phyloP scores from a whole-genome alignment of 805 yeast species.

The Candida ovalis region DNA sequence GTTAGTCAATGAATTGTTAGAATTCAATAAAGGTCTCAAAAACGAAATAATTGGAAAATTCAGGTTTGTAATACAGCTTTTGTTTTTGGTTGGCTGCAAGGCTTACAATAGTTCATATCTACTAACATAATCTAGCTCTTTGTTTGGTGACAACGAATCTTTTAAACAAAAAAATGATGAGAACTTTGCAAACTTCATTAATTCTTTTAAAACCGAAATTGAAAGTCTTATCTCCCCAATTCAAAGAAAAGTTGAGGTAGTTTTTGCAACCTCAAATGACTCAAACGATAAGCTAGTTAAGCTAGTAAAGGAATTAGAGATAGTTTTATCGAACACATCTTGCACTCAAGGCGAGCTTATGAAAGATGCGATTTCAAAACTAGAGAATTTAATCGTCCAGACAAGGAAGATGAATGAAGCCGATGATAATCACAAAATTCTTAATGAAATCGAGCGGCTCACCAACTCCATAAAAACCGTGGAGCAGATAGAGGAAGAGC shows the following conservation, averaged over 20 bases:
- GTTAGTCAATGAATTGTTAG: not conserved
- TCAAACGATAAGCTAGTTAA: not conserved
- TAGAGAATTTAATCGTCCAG: not conserved
- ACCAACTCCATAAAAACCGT: not conserved
- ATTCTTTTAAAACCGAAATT: not conserved
- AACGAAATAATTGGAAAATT: not conserved
- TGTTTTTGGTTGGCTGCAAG: not conserved
- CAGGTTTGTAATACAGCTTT: slow-evolving; percentile 4
- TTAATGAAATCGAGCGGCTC: not conserved
- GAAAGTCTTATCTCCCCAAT: not conserved
- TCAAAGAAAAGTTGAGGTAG: no score
- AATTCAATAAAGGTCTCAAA: not conserved
- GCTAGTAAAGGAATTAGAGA: not conserved
- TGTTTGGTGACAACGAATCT: not conserved
- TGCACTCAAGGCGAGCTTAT: not conserved
- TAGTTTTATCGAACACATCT: not conserved
- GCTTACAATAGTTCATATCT: not conserved
- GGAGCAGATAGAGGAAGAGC: not conserved
- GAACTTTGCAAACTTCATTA: not conserved
- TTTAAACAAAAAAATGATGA: not conserved
- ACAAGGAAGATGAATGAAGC: not conserved
- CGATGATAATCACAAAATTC: not conserved
- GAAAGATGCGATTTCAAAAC: not conserved
- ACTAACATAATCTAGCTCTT: not conserved
- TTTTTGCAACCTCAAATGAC: no score